Percentiles rank a stretch among this genome's conserved stretches.
These are phyloP conservation scores for Penicillium sp. DNA, from an alignment of 2,329 filamentous ascomycete genomes.

Conservation along the genomic window DNA sequence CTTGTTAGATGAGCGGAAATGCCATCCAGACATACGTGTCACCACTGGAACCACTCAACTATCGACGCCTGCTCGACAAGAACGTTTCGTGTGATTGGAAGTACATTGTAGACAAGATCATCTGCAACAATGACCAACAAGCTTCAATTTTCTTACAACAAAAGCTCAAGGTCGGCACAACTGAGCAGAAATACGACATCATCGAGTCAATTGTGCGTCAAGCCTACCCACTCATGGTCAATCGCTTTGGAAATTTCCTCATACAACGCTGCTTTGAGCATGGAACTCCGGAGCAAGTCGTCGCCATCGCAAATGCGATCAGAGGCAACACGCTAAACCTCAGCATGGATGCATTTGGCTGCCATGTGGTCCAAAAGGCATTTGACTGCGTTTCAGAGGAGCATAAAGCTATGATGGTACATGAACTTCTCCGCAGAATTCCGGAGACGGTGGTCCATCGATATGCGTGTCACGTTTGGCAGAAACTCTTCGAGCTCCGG, in stretches of 20 bases:
- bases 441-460: slow-evolving; percentile 97
- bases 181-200: slow-evolving; percentile 95
- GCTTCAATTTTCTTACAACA: slow-evolving; percentile 98
- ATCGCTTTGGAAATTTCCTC: slow-evolving; percentile 97
- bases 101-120: slow-evolving; percentile 99
- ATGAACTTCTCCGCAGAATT: slow-evolving; percentile 89
- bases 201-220: slow-evolving; percentile 94
- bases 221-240: slow-evolving; percentile 94
- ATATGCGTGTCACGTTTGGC: slow-evolving; percentile 98
- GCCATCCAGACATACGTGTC: slow-evolving; percentile 74
- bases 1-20: slow-evolving; percentile 39
- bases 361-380: slow-evolving; percentile 96
- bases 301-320: slow-evolving; percentile 91
- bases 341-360: slow-evolving; percentile 98
- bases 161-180: slow-evolving; percentile 94
- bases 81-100: slow-evolving; percentile 99
- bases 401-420: slow-evolving; percentile 98
- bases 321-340: slow-evolving; percentile 89
- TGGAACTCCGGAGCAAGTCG: slow-evolving; percentile 88
- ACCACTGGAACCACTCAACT: slow-evolving; percentile 89
- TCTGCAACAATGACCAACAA: slow-evolving; percentile 98
- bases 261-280: slow-evolving; percentile 99
- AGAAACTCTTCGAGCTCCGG: slow-evolving; percentile 96
- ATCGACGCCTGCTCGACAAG: slow-evolving; percentile 88
- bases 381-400: slow-evolving; percentile 97